These are phyloP conservation scores for Lactarius sp. DNA, from an alignment of 768 basidiomycete genomes.

Conservation along the genomic window DNA sequence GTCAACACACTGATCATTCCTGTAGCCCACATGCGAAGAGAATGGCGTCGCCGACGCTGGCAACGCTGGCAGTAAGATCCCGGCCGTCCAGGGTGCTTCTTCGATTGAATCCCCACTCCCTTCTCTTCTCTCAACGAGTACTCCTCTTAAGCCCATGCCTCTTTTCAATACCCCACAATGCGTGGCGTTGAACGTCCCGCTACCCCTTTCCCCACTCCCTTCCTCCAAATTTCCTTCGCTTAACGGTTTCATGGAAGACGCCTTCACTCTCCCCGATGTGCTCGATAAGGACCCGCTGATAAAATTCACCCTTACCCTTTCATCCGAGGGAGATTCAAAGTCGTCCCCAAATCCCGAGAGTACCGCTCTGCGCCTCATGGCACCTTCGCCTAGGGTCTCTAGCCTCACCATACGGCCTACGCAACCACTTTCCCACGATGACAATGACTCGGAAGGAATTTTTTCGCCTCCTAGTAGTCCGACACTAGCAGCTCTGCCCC, in stretches of 20 bases:
- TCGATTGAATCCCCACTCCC: slow-evolving; percentile 1
- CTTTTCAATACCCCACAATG: slow-evolving; percentile 5
- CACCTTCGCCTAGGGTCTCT: slow-evolving; percentile 4
- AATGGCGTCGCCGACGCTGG: neutral
- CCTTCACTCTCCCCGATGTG: neutral
- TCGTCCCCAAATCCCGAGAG: neutral
- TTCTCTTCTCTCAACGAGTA: neutral
- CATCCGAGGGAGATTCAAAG: neutral
- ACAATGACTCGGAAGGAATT: neutral
- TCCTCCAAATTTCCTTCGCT: neutral
- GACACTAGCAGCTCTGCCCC: slow-evolving; percentile 4
- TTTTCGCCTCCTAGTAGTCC: slow-evolving; percentile 6
- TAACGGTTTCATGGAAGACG: neutral
- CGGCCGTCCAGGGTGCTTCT: neutral
- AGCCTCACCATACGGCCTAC: neutral
- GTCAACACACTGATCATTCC: neutral
- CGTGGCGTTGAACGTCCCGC: slow-evolving; percentile 1
- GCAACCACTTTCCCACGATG: slow-evolving; percentile 3
- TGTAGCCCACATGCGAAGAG: slow-evolving; percentile 7
- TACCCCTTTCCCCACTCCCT: slow-evolving; percentile 1
- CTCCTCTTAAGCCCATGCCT: neutral
- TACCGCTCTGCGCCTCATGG: neutral
- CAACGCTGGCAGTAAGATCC: neutral
- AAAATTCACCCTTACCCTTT: neutral
- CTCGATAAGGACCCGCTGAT: neutral